These are phyloP conservation scores for Fusarium goolgardi DNA, from an alignment of 2,329 filamentous ascomycete species.

Conservation along the genomic window DNA sequence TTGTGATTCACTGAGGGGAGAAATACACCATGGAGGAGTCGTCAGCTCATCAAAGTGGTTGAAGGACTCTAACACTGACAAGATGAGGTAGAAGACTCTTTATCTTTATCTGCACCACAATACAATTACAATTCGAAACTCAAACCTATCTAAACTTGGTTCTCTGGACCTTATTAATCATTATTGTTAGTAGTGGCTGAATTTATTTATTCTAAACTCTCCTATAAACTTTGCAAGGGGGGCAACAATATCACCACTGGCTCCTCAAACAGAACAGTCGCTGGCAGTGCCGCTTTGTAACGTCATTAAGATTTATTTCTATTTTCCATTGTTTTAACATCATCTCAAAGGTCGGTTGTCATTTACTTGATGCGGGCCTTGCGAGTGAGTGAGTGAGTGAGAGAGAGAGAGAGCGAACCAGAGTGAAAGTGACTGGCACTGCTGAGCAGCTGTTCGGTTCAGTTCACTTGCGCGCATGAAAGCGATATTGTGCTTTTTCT, in stretches of 20 bases:
- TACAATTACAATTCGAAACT: not conserved
- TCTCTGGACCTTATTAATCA: not conserved
- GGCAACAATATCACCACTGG: not conserved
- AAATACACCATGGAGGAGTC: slow-evolving; percentile 7
- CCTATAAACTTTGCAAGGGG: not conserved
- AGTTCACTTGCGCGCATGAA: slow-evolving; percentile 1
- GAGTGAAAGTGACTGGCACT: slow-evolving; percentile 12
- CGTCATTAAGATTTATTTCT: not conserved
- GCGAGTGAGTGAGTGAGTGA: not conserved
- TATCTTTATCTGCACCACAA: not conserved
- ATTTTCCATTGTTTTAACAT: not conserved
- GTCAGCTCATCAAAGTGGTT: slow-evolving; percentile 12
- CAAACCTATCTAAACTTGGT: not conserved
- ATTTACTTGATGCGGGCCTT: not conserved
- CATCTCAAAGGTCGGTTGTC: not conserved
- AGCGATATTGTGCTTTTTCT: not conserved
- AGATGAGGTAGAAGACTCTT: not conserved
- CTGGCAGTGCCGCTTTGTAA: not conserved
- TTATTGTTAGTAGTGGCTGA: not conserved
- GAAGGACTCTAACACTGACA: not conserved
- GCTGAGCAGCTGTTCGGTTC: slow-evolving; percentile 2
- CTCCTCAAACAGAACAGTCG: not conserved
- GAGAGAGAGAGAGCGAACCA: not conserved
- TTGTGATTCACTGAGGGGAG: slow-evolving; percentile 27
- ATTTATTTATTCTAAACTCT: not conserved